These are phyloP conservation scores for Pilasporangium apinafurcum DNA, from an alignment of 352 stramenopile species.

Conservation along the genomic window DNA sequence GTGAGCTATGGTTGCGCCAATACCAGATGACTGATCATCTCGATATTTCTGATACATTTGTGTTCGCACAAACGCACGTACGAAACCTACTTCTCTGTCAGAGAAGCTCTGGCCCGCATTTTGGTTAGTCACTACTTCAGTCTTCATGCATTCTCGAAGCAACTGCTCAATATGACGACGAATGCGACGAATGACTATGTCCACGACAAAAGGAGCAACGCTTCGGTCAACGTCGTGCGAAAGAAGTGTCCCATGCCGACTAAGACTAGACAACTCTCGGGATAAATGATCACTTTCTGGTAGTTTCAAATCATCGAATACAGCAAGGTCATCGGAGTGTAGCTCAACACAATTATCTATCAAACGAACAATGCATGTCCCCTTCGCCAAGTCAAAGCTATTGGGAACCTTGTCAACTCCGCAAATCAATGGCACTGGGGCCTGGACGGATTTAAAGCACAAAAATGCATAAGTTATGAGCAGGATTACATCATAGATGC, in stretches of 20 bases:
- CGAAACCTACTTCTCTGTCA: conserved; percentile 12
- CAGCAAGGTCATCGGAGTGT: conserved; percentile 23
- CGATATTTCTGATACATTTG: conserved; percentile 56
- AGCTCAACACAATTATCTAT: conserved; percentile 19
- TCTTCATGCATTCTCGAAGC: conserved; percentile 14
- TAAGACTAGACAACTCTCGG: not conserved
- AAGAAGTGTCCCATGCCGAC: too few relatives aligned
- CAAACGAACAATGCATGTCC: conserved; percentile 28
- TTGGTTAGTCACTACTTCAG: not conserved
- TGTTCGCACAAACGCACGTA: conserved; percentile 23
- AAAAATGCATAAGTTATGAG: not conserved
- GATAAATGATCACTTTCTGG: conserved; percentile 18
- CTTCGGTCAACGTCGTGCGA: too few relatives aligned
- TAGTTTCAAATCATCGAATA: conserved; percentile 11
- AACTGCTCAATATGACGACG: conserved; percentile 35
- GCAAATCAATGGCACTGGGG: conserved; percentile 44
- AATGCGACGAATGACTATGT: conserved; percentile 38
- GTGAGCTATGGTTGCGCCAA: not conserved
- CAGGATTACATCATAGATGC: too few relatives aligned
- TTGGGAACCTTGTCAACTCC: conserved; percentile 31
- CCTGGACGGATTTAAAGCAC: too few relatives aligned
- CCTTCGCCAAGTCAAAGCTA: conserved; percentile 26
- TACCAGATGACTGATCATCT: conserved; percentile 17
- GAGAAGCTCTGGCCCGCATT: not conserved
- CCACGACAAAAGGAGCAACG: conserved; percentile 27